These are phyloP conservation scores for Paecilomyces sp. DNA, from an alignment of 2,329 filamentous ascomycete species.

Conservation along the genomic window DNA sequence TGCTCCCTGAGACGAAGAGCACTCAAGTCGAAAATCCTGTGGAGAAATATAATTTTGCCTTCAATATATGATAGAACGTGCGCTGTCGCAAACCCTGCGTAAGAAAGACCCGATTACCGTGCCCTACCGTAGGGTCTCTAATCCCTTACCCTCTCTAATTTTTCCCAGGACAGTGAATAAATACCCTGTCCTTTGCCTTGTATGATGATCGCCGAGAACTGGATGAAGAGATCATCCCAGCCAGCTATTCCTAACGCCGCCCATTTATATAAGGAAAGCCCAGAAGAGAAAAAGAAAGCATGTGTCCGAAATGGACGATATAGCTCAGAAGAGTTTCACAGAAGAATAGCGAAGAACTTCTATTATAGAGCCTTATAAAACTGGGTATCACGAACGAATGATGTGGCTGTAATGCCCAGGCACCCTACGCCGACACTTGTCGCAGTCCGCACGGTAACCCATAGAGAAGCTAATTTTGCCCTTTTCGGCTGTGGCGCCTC, in stretches of 20 bases:
- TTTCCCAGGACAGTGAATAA: background rate
- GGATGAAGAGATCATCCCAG: background rate
- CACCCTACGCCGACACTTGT: constrained; percentile 67
- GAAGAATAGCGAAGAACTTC: background rate
- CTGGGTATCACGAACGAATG: constrained; percentile 34
- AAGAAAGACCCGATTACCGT: background rate
- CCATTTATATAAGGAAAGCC: background rate
- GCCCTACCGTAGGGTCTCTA: background rate
- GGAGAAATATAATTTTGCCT: background rate
- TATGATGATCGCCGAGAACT: background rate
- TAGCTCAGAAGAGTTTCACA: background rate
- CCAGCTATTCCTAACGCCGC: background rate
- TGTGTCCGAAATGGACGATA: background rate
- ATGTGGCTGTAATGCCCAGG: constrained; percentile 79
- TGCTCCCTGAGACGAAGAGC: background rate
- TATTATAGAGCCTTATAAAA: background rate
- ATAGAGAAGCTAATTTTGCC: constrained; percentile 65
- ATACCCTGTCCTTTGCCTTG: background rate
- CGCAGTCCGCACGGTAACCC: constrained; percentile 70
- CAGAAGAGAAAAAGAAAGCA: background rate
- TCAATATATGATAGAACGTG: background rate
- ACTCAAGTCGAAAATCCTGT: background rate
- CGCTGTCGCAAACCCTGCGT: background rate
- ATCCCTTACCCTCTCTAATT: background rate
- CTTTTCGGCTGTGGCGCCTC: constrained; percentile 5